These are phyloP conservation scores for Suillus variegatus DNA, from an alignment of 768 basidiomycete genomes.

Conservation along the genomic window DNA sequence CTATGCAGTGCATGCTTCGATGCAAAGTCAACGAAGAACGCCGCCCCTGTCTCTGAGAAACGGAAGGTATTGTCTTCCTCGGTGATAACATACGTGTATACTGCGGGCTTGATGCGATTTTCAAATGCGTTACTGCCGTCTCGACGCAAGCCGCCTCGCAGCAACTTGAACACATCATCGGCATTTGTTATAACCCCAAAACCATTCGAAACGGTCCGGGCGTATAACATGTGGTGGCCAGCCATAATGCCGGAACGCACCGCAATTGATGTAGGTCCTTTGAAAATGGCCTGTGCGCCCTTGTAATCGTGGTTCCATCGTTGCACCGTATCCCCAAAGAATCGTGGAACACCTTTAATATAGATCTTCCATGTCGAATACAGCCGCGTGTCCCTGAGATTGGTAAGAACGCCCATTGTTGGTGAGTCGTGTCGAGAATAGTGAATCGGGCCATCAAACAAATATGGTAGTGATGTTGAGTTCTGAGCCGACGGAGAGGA, in stretches of 20 bases:
- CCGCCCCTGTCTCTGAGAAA: conserved; percentile 85
- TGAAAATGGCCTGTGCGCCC: conserved; percentile 72
- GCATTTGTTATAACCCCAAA: conserved; percentile 58
- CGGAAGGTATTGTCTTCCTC: conserved; percentile 74
- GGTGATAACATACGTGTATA: conserved; percentile 86
- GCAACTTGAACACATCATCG: conserved; percentile 50
- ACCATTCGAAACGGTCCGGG: conserved; percentile 59
- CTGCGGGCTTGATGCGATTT: conserved; percentile 71
- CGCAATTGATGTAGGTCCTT: conserved; percentile 58
- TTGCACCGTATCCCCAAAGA: conserved; percentile 63
- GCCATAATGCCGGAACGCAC: conserved; percentile 71
- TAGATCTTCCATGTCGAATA: conserved; percentile 83
- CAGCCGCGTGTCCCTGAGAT: conserved; percentile 58
- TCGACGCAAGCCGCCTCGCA: conserved; percentile 44
- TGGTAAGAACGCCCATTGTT: conserved; percentile 63
- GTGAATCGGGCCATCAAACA: conserved; percentile 73
- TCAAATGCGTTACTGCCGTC: conserved; percentile 19
- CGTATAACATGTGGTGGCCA: conserved; percentile 74
- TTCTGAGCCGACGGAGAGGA: conserved; percentile 46
- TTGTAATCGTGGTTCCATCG: conserved; percentile 68
- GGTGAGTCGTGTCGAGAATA: conserved; percentile 74
- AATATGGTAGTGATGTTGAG: conserved; percentile 50
- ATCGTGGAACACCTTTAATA: conserved; percentile 56
- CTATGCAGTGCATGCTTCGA: conserved; percentile 86
- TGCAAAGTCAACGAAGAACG: conserved; percentile 85